phyloP scores from a whole-genome alignment of 371 early-diverging fungal species.

The Mortierella sp. region DNA sequence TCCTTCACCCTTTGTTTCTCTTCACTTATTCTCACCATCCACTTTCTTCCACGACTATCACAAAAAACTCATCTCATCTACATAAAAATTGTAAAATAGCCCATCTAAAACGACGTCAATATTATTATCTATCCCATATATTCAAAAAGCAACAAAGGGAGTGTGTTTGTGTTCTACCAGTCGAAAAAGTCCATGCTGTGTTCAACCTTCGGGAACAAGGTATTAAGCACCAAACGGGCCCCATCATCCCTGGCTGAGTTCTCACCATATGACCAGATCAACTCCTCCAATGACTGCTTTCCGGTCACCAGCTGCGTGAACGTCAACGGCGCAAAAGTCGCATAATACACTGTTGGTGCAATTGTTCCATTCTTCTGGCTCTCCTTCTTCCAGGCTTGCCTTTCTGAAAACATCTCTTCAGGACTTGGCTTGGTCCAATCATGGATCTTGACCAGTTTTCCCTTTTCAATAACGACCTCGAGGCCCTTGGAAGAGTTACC shows the following conservation, averaged over 20 bases:
- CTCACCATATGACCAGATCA: constrained; percentile 25
- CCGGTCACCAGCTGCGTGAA: constrained; percentile 28
- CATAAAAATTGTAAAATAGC: constrained; percentile 2
- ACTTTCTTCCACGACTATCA: background rate
- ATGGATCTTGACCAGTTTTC: constrained; percentile 25
- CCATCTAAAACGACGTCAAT: background rate
- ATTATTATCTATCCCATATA: background rate
- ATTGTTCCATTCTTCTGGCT: background rate
- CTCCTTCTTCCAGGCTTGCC: constrained; percentile 16
- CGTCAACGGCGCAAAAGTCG: constrained; percentile 25
- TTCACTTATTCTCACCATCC: background rate
- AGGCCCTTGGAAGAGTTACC: constrained; percentile 34
- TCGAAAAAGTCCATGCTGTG: constrained; percentile 27
- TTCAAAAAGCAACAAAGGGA: background rate
- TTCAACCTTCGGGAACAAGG: constrained; percentile 37
- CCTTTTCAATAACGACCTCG: constrained; percentile 39
- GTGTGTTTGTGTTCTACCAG: constrained; percentile 15
- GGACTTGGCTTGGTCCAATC: constrained; percentile 27
- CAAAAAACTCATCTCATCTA: background rate
- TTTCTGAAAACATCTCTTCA: constrained; percentile 18
- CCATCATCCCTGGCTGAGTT: constrained; percentile 10
- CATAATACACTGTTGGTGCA: constrained; percentile 2
- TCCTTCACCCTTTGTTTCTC: background rate
- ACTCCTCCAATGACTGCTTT: constrained; percentile 15
- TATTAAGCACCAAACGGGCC: constrained; percentile 21